phyloP scores from a whole-genome alignment of 2,329 filamentous ascomycete genomes.

The Juglanconis sp. region DNA sequence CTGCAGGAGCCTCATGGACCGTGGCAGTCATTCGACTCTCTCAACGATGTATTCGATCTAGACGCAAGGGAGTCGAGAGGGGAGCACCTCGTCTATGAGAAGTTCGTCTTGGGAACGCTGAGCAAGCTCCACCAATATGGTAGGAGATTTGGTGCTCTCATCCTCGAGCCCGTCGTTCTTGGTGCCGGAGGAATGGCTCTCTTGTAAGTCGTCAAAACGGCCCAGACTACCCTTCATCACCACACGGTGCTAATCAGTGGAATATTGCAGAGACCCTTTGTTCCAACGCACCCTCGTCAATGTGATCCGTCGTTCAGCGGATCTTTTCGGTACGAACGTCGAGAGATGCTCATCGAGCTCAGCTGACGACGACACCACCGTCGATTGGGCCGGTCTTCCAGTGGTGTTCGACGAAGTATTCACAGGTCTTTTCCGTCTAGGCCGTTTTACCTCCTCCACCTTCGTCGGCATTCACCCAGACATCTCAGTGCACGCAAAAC shows the following conservation, averaged over 20 bases:
- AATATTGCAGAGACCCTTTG: conserved; percentile 62
- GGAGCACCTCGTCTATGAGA: conserved; percentile 51
- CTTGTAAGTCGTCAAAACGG: conserved; percentile 49
- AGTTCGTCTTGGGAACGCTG: conserved; percentile 56
- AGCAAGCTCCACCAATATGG: conserved; percentile 51
- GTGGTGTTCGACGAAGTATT: conserved; percentile 86
- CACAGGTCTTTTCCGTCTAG: conserved; percentile 79
- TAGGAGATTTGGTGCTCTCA: conserved; percentile 69
- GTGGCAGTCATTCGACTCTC: conserved; percentile 28
- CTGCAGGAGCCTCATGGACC: conserved; percentile 36
- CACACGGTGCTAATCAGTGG: background rate
- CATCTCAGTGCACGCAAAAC: conserved; percentile 77
- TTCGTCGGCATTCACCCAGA: conserved; percentile 69
- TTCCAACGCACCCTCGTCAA: conserved; percentile 72
- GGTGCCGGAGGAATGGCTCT: conserved; percentile 83
- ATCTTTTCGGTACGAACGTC: conserved; percentile 46
- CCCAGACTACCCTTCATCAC: background rate
- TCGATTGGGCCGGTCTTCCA: conserved; percentile 73
- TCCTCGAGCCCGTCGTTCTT: conserved; percentile 77
- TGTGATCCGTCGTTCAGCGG: conserved; percentile 57
- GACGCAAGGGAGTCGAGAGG: conserved; percentile 41
- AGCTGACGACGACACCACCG: background rate
- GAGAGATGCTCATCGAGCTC: conserved; percentile 5
- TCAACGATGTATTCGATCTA: conserved; percentile 58
- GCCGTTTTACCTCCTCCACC: conserved; percentile 65